These are phyloP conservation scores for Mortierella sp. DNA, from an alignment of 371 early-diverging fungal genomes.

Conservation along the genomic window DNA sequence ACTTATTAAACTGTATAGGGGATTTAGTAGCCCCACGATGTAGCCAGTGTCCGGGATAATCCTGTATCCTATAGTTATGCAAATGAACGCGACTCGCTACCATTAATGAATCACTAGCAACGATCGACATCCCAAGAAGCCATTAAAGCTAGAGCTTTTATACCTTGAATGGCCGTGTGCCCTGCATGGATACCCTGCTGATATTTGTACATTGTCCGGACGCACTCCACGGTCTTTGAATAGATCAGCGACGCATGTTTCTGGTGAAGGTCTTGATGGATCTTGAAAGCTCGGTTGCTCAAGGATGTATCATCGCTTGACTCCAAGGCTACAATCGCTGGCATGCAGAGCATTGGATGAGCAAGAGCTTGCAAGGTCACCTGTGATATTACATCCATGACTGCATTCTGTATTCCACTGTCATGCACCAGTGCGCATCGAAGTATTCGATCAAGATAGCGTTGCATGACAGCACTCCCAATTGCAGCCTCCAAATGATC, in stretches of 20 bases:
- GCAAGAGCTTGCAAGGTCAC: slow-evolving; percentile 88
- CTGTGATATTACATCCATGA: slow-evolving; percentile 81
- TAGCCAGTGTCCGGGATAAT: slow-evolving; percentile 61
- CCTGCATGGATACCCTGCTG: slow-evolving; percentile 60
- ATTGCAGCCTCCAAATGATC: slow-evolving; percentile 52
- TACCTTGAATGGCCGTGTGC: slow-evolving; percentile 44
- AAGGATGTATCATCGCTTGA: slow-evolving; percentile 71
- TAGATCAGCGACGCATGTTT: slow-evolving; percentile 90
- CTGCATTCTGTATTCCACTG: slow-evolving; percentile 61
- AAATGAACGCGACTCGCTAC: neutral
- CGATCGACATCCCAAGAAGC: neutral
- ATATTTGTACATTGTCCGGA: slow-evolving; percentile 78
- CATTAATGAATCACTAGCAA: no score
- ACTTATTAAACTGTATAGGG: slow-evolving; percentile 74
- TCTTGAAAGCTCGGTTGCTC: slow-evolving; percentile 72
- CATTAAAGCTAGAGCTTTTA: neutral
- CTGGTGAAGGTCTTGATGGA: slow-evolving; percentile 79
- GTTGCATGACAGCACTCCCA: slow-evolving; percentile 88
- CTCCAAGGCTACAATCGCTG: slow-evolving; percentile 86
- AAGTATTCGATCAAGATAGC: slow-evolving; percentile 77
- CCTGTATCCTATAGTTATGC: slow-evolving; percentile 56
- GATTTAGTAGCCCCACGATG: slow-evolving; percentile 69
- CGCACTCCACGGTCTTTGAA: slow-evolving; percentile 75
- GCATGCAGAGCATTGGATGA: slow-evolving; percentile 88
- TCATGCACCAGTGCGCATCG: slow-evolving; percentile 69